Evolutionary conservation across 139 green algal genomes (phyloP), one percentile per base, ranked within the genome.

Genomic region (Coelastrella sp.): DNA sequence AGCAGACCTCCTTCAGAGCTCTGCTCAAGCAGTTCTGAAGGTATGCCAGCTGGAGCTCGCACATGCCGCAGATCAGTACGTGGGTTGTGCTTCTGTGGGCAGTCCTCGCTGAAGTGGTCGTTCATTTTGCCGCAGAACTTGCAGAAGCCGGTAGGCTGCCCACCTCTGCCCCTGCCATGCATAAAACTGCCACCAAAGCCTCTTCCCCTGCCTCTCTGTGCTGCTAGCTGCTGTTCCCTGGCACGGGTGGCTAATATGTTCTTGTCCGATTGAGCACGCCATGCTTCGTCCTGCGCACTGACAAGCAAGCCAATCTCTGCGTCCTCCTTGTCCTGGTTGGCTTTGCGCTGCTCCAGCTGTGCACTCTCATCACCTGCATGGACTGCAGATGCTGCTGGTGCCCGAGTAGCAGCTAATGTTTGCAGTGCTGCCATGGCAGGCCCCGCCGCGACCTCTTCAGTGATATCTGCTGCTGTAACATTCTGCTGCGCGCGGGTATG

Each of bases 51-150:
- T 15, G 93, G 92, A 27, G 79, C 81, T 13, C 91, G 87, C 30
- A 96, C 88, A 23, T 88, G 71, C 30, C 71, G 69, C 53, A 87
- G 53, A 8, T 81, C 71, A 1, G 32, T 74, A 34, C 51, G 38
- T 11, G 82, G 82, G 41, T 74, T 75, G 38, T 88, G 89, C 27
- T 88, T 69, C 1, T 93, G 95, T n/a, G 94, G 94, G 87, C 94
- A 98, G 80, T 96, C 89, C 41, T 89, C 81, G 15, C 92, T 81
- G 50, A 82, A 96, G 89, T 96, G 93, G 35, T 90, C 76, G 3
- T 89, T 92, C 2, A 40, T 53, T 27, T 90, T 81, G 30, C 79
- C 62, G 85, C 92, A 94, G 35, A 88, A 79, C 38, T 92, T 91
- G 77, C 79, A 68, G 48, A 74, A 75, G n/a, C 59, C 45, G 27